Base-by-base conservation (phyloP, 2,329 filamentous ascomycete genomes). In the Stagonosporopsis chrysanthemi region DNA sequence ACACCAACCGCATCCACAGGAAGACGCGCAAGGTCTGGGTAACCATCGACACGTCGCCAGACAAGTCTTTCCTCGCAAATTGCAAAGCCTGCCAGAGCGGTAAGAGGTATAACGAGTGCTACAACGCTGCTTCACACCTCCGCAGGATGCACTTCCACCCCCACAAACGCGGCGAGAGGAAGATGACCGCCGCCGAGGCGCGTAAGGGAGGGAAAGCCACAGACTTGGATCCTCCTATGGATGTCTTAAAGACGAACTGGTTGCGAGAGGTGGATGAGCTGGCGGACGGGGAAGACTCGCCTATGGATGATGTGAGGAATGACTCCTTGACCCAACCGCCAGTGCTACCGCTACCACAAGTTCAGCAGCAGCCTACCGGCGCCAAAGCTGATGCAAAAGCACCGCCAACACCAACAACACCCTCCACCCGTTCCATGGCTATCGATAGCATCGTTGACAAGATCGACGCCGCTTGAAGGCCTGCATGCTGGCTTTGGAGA, bases 101-200 rank as follows among this genome's bases (percentile, higher is more conserved):
- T 50, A 97, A 97, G 81, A 84, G 85, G 63, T 98, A 98, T 67
- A 90, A 90, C 12, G 91, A 90, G 29, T 95, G 97, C 78, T 97
- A 98, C 77, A 97, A 97, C 69, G 93, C 92, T 0, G 92, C 92
- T 0, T 93, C 92, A 3, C 94, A 98, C 74, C 84, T 98, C 22
- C 85, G 93, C 29, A 87, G 93, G 47, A 90, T 90, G 9, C 94
- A 98, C 73, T 98, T 97, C 81, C 91, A 90, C 71, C 88, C 85
- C 0, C 83, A 84, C 65, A 84, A 85, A 67, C 81, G 84, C 29
- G 73, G 74, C 31, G 74, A 76, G 58, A 83, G 84, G 15, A 81
- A 84, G 52, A 79, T 79, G 69, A 83, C 82, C 22, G 84, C 84
- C 65, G 83, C 84, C 46, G 84, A 83, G 56, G 83, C 86, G 72